Evolutionary conservation across 2,329 filamentous ascomycete species (phyloP), one percentile per base, ranked within the genome.

Genomic region (Diaporthe aspalathi): DNA sequence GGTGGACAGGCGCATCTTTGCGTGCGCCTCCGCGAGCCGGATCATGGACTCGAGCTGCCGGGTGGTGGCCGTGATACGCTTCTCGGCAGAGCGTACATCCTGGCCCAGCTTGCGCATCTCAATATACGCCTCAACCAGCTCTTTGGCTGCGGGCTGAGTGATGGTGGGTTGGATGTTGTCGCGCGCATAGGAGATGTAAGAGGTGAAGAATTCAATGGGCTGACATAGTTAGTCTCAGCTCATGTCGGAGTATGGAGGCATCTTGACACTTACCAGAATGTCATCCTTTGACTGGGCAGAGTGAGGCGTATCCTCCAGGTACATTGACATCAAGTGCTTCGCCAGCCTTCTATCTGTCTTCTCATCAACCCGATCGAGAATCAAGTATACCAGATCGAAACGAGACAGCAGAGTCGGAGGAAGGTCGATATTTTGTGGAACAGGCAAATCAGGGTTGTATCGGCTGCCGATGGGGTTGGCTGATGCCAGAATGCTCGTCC

Each of bases 11-110:
- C 96, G 93, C 97, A 99, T 99, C 82, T 98, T 98, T 63, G 96
- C 97, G 82, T 99, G 97, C 0, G 95, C 96, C 84, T 99, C 96
- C 1, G 95, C 85, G 3, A 99, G 92, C 73, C 96, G 95, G 79
- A 99, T 98, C 97, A 99, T 99, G 56, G 93, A 96, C 83, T 99
- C 97, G 7, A 99, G 88, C 83, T 99, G 96, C 79, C 96, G 90
- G 0, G 97, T 99, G 3, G 96, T 99, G 50, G 96, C 96, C 0
- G 96, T 99, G 83, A 99, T 99, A 75, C 96, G 94, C 81, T 97
- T 95, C 82, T 99, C 97, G 3, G 93, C 90, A 2, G 94, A 89
- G 62, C 95, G 94, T 45, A 95, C 92, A 76, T 95, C 93, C 76
- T 94, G 92, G 57, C 96, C 96, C 0, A 99, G 90, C 78, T 95